Percentiles rank a stretch among this genome's conserved stretches.
phyloP scores from a whole-genome alignment of 2,329 filamentous ascomycete genomes.

The Ophiostoma montium region DNA sequence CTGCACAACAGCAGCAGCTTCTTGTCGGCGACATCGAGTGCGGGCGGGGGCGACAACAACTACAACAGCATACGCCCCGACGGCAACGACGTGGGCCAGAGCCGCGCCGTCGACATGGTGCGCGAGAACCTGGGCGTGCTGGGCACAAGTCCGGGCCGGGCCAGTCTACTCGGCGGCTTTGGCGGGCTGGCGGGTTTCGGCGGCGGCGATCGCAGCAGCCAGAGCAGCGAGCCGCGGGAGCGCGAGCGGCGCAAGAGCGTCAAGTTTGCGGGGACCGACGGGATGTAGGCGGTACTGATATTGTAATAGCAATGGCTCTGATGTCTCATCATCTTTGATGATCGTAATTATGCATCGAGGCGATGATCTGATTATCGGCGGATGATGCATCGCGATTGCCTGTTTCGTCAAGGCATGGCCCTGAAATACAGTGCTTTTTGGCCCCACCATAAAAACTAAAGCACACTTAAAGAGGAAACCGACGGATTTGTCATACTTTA shows the following conservation, averaged over 20 bases:
- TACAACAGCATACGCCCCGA: slow-evolving; percentile 29
- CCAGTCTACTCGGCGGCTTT: slow-evolving; percentile 5
- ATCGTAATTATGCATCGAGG: too few species aligned
- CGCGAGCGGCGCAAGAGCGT: slow-evolving; percentile 49
- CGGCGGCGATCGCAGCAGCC: background rate
- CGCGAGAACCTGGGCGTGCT: slow-evolving; percentile 31
- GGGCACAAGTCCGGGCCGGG: background rate
- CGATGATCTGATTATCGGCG: background rate
- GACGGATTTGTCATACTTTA: background rate
- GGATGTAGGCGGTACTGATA: background rate
- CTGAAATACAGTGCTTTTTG: background rate
- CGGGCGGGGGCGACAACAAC: slow-evolving; percentile 6
- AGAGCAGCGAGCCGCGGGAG: slow-evolving; percentile 18
- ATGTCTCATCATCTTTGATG: too few species aligned
- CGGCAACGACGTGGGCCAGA: slow-evolving; percentile 40
- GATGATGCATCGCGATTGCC: background rate
- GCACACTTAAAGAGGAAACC: background rate
- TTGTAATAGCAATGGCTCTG: too few species aligned
- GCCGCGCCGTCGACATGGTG: slow-evolving; percentile 45
- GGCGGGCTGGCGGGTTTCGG: background rate
- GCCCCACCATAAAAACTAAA: background rate
- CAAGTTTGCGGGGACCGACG: slow-evolving; percentile 39
- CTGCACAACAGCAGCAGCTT: slow-evolving; percentile 1
- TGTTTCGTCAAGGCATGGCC: background rate
- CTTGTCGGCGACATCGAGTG: background rate